Conservation (phyloP, 2,329 filamentous ascomycete genomes). For the Rhexocercosporidium sp. region DNA sequence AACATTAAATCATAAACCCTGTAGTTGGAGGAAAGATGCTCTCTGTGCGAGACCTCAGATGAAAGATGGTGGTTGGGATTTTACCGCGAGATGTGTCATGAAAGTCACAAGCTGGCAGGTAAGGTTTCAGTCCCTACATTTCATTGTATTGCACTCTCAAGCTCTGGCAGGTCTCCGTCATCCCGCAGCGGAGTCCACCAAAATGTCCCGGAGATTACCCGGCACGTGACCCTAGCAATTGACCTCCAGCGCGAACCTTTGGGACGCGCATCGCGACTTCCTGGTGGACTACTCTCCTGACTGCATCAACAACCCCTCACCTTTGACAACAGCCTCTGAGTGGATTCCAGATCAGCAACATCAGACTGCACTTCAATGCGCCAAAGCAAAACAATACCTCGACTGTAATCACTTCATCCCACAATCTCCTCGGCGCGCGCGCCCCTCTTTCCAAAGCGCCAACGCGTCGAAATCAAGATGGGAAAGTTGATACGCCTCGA, state of each 20-base stretch:
- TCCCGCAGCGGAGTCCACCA: not conserved
- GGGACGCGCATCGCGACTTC: slow-evolving; percentile 2
- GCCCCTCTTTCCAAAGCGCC: slow-evolving; percentile 27
- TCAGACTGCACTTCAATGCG: not conserved
- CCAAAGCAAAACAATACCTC: not conserved
- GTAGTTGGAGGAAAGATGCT: not conserved
- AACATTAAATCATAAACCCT: slow-evolving; percentile 4
- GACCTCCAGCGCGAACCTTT: not conserved
- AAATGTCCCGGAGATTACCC: not conserved
- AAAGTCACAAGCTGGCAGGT: slow-evolving; percentile 4
- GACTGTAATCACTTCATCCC: not conserved
- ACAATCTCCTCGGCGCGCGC: slow-evolving; percentile 27
- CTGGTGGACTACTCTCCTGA: not conserved
- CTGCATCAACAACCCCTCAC: not conserved
- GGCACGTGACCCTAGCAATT: not conserved
- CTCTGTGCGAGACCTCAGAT: not conserved
- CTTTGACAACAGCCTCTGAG: not conserved
- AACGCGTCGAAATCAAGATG: slow-evolving; percentile 63
- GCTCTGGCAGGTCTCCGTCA: slow-evolving; percentile 9
- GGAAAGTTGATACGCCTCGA: slow-evolving; percentile 95
- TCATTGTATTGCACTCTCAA: not conserved
- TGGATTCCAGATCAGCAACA: not conserved
- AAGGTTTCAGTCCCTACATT: not conserved
- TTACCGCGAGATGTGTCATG: slow-evolving; percentile 12
- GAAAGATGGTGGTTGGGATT: not conserved